phyloP scores from a whole-genome alignment of 2,329 filamentous ascomycete species.

The Aspergillus eucalypticola region DNA sequence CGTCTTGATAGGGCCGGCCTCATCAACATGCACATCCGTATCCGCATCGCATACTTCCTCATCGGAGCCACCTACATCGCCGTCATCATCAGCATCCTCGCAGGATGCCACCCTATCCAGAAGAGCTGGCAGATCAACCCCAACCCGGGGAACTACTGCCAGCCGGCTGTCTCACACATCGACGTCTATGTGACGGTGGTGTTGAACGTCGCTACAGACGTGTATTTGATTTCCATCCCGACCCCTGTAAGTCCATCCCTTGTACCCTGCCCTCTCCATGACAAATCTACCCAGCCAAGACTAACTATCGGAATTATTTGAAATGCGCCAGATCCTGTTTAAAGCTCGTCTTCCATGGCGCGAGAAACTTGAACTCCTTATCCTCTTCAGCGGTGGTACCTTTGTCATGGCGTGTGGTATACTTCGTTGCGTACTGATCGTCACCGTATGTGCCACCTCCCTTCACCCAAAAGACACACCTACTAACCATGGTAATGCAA shows the following conservation, averaged over 20 bases:
- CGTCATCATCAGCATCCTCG: conserved; percentile 52
- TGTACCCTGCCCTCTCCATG: too few species aligned
- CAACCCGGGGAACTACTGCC: conserved; percentile 55
- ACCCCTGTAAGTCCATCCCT: conserved; percentile 47
- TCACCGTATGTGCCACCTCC: conserved; percentile 36
- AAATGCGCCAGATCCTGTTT: conserved; percentile 51
- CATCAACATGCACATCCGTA: conserved; percentile 46
- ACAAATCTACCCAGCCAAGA: not conserved
- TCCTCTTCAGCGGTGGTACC: conserved; percentile 58
- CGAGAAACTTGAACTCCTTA: conserved; percentile 55
- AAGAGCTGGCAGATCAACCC: conserved; percentile 63
- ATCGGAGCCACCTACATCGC: conserved; percentile 53
- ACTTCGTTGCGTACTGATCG: conserved; percentile 55
- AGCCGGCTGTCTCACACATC: conserved; percentile 53
- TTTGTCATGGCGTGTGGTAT: conserved; percentile 59
- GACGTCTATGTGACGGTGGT: conserved; percentile 55
- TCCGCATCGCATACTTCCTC: conserved; percentile 54
- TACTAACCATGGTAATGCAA: not conserved
- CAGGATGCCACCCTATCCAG: conserved; percentile 55
- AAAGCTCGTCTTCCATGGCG: conserved; percentile 50
- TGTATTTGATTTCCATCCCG: conserved; percentile 62
- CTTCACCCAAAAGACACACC: not conserved
- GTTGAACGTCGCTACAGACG: conserved; percentile 58
- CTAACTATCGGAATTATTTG: too few species aligned
- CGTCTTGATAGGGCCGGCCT: conserved; percentile 37